phyloP scores from a whole-genome alignment of 495 filamentous ascomycete species.

The Endocarpon pusillum region DNA sequence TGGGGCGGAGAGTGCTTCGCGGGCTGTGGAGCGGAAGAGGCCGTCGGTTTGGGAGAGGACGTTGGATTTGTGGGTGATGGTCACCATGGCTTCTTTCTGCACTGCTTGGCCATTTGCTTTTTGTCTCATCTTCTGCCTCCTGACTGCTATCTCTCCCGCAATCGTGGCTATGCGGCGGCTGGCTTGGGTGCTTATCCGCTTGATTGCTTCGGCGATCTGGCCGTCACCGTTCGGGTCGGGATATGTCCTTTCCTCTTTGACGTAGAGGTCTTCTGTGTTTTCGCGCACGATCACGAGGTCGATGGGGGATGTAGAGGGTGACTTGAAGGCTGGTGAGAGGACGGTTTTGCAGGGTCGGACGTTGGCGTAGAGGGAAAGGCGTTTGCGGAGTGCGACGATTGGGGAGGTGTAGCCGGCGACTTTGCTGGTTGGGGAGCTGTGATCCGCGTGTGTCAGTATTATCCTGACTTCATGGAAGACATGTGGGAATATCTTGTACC shows the following conservation, averaged over 20 bases:
- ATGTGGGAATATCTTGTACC: constrained; percentile 18
- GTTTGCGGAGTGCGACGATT: constrained; percentile 93
- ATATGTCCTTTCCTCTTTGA: constrained; percentile 84
- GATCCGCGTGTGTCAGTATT: too few species aligned
- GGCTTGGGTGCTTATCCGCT: constrained; percentile 79
- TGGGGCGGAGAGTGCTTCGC: constrained; percentile 44
- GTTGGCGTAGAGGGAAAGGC: constrained; percentile 89
- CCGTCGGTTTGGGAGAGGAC: constrained; percentile 94
- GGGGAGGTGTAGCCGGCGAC: constrained; percentile 92
- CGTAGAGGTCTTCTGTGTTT: constrained; percentile 97
- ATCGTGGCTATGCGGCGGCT: constrained; percentile 73
- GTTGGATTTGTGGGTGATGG: constrained; percentile 97
- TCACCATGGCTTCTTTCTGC: constrained; percentile 60
- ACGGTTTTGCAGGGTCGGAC: constrained; percentile 91
- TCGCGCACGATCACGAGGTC: constrained; percentile 97
- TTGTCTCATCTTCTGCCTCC: constrained; percentile 62
- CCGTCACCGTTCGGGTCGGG: constrained; percentile 46
- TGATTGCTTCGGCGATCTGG: constrained; percentile 92
- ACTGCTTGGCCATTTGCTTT: constrained; percentile 29
- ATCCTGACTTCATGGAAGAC: too few species aligned
- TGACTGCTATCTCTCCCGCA: constrained; percentile 83
- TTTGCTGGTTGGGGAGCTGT: constrained; percentile 63
- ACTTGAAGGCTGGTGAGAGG: constrained; percentile 21
- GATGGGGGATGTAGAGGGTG: constrained; percentile 43
- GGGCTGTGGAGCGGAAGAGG: constrained; percentile 72